Base-by-base conservation (phyloP, 2,329 filamentous ascomycete genomes). In the Phialophora macrospora region DNA sequence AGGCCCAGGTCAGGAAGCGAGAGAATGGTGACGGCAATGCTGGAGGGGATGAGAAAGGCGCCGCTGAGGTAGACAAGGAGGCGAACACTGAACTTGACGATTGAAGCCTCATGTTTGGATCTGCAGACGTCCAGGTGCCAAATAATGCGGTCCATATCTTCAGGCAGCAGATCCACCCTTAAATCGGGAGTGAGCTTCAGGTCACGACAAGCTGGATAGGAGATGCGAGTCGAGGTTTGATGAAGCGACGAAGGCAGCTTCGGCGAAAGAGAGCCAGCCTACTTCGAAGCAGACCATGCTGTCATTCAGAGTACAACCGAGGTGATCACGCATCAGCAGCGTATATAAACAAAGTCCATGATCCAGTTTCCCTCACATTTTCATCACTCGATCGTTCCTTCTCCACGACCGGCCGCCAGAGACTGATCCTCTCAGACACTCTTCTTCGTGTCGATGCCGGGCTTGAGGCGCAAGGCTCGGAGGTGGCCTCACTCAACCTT, bases 21-120 rank as follows among this genome's bases (percentile, higher is more conserved):
- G 41, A 54, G 52, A 20, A 22, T n/a, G 22, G 20, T 14, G 32
- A 26, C 17, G 38, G 24, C 28, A 20, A 52, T 3, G 26, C 14
- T 26, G 58, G 34, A 20, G 41, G 34, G 6, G 34, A 49, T 12
- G 20, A 22, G 6, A 28, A 8, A 5, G 51, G 28, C 4, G 51
- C 14, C 32, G 60, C 30, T 9, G 20, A 34, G 32, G 52, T 55
- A 5, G 44, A 57, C 34, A 57, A 44, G n/a, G 55, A 56, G 7
- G 54, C 12, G n/a, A 55, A 55, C 24, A 22, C 17, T 17, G 26
- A 55, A 30, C 24, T 8, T 7, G 38, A 20, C 17, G 38, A 17
- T 22, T 51, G 20, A 24, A 12, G n/a, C 26, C 17, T 55, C 28
- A 20, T 20, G 52, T 14, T 55, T 28, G 17, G 14, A 55, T 20